phyloP scores from a whole-genome alignment of 2,329 filamentous ascomycete species.

The Scolecobasidium constrictum region DNA sequence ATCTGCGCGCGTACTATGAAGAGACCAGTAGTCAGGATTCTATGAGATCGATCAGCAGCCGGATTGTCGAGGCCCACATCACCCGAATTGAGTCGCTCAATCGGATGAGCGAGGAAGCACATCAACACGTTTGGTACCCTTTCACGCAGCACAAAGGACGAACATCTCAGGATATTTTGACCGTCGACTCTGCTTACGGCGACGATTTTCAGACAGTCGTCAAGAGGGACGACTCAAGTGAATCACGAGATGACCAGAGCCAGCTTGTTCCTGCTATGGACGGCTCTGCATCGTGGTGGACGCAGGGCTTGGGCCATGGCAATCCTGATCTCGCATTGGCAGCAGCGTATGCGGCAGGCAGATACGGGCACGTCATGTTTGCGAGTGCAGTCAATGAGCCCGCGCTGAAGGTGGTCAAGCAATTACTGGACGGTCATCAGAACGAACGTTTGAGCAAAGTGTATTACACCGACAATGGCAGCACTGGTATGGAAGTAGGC shows the following conservation, averaged over 20 bases:
- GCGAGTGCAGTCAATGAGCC: constrained; percentile 70
- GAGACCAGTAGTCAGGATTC: constrained; percentile 22
- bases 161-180: constrained; percentile 50
- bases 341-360: constrained; percentile 69
- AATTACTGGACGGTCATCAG: constrained; percentile 45
- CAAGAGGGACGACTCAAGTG: neutral
- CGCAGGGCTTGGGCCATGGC: constrained; percentile 73
- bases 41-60: constrained; percentile 26
- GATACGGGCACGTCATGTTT: constrained; percentile 86
- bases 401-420: constrained; percentile 57
- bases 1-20: constrained; percentile 56
- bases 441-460: constrained; percentile 59
- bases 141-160: constrained; percentile 71
- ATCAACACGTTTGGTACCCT: constrained; percentile 68
- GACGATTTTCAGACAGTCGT: constrained; percentile 61
- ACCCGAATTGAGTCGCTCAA: constrained; percentile 48
- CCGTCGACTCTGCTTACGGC: constrained; percentile 71
- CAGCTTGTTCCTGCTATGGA: constrained; percentile 59
- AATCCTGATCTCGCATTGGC: constrained; percentile 61
- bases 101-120: constrained; percentile 50
- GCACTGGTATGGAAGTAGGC: constrained; percentile 73
- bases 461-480: constrained; percentile 78
- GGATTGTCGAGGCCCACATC: constrained; percentile 41
- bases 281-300: constrained; percentile 86
- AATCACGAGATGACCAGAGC: constrained; percentile 9